phyloP scores from a whole-genome alignment of 306 rosid genomes.

The Dicorynia guianensis region DNA sequence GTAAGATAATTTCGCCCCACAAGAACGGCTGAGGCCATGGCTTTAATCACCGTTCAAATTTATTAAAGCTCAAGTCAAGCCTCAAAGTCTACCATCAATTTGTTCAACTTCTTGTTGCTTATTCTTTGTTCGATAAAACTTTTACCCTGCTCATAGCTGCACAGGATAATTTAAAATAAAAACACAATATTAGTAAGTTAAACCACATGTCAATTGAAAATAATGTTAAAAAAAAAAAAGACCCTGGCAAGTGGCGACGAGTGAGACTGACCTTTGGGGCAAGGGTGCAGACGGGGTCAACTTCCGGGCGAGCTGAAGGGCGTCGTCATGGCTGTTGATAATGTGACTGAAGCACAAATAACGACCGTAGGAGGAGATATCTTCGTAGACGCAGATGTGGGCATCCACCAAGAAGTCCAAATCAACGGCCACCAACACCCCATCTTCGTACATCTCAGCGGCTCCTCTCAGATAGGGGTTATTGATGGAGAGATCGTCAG shows the following conservation, averaged over 20 bases:
- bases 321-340: conserved; percentile 68
- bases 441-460: conserved; percentile 95
- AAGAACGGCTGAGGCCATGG: conserved; percentile 26
- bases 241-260: too few species aligned
- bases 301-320: conserved; percentile 63
- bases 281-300: conserved; percentile 57
- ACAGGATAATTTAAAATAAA: neutral
- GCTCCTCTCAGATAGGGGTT: conserved; percentile 85
- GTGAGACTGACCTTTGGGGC: conserved; percentile 57
- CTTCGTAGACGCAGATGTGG: conserved; percentile 74
- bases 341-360: conserved; percentile 78
- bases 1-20: neutral
- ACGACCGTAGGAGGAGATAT: conserved; percentile 86
- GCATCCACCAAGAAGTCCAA: conserved; percentile 63
- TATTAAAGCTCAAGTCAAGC: conserved; percentile 27
- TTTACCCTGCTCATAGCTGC: conserved; percentile 59
- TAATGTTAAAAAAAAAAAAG: too few species aligned
- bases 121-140: conserved; percentile 67
- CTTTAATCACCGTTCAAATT: conserved; percentile 27
- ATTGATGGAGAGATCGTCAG: conserved; percentile 55
- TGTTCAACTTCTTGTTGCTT: conserved; percentile 86
- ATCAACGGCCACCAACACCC: conserved; percentile 83
- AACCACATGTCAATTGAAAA: too few species aligned
- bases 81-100: conserved; percentile 71
- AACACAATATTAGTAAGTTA: neutral